Conservation (phyloP, 1,139 yeast species). For the Dujonia santamariae region DNA sequence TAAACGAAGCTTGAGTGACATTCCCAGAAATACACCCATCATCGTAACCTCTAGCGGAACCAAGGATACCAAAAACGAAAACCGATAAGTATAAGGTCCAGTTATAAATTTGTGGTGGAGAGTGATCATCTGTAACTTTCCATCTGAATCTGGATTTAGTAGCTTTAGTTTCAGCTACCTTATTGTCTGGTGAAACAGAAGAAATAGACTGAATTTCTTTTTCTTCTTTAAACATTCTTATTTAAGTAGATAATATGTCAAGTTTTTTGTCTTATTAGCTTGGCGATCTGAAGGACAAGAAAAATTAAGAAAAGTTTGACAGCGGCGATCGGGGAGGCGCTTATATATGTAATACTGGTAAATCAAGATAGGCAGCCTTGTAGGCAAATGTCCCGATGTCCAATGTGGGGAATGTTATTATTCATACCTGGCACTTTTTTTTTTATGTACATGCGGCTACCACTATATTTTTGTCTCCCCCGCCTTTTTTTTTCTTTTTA, state of each 20-base stretch:
- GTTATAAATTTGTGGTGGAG: conserved; percentile 52
- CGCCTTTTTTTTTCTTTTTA: too few relatives aligned
- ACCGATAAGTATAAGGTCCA: conserved; percentile 44
- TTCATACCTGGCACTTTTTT: too few relatives aligned
- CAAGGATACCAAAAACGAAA: conserved; percentile 54
- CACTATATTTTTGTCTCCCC: too few relatives aligned
- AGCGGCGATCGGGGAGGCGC: too few relatives aligned
- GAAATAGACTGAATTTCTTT: conserved; percentile 4
- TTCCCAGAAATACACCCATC: conserved; percentile 55
- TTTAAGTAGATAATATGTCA: too few relatives aligned
- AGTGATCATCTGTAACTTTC: conserved; percentile 30
- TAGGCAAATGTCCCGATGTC: too few relatives aligned
- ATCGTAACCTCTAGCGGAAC: conserved; percentile 61
- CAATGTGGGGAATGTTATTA: too few relatives aligned
- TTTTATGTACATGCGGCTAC: too few relatives aligned
- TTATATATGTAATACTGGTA: too few relatives aligned
- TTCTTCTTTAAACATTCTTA: conserved; percentile 2
- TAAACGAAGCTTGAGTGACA: conserved; percentile 44
- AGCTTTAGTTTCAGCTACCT: not conserved
- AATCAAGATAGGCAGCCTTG: too few relatives aligned
- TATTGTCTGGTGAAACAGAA: too few relatives aligned
- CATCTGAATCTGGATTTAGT: conserved; percentile 18
- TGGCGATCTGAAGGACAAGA: not conserved
- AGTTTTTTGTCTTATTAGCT: not conserved
- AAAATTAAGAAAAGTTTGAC: too few relatives aligned